phyloP scores from a whole-genome alignment of 1,284 basidiomycete genomes.

The Pascua sp. region DNA sequence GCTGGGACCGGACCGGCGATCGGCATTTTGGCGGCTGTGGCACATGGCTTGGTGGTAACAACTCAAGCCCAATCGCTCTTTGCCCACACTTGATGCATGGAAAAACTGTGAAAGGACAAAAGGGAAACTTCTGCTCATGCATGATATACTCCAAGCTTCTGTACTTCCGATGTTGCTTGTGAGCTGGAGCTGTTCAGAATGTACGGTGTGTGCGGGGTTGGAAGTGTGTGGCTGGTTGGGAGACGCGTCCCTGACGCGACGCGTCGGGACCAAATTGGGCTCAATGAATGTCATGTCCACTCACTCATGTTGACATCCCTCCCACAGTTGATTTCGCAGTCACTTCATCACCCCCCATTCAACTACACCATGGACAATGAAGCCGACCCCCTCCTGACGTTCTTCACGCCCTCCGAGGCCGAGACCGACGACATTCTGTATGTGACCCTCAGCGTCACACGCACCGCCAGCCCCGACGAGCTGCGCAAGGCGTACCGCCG shows the following conservation, averaged over 20 bases:
- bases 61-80: no score
- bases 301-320: background rate
- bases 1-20: no score
- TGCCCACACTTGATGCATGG: no score
- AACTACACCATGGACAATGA: conserved; percentile 54
- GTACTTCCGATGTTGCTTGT: no score
- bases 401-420: conserved; percentile 66
- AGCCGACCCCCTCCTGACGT: conserved; percentile 69
- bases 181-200: no score
- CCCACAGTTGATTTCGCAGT: background rate
- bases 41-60: no score
- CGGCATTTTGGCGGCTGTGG: no score
- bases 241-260: background rate
- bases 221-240: no score
- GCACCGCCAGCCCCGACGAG: conserved; percentile 59
- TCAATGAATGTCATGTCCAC: background rate
- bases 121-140: no score
- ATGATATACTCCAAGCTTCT: no score
- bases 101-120: no score
- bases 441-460: conserved; percentile 60
- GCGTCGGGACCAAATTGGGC: background rate
- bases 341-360: conserved; percentile 28
- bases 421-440: conserved; percentile 57
- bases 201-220: no score
- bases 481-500: conserved; percentile 81